These are phyloP conservation scores for Fragaria vesca DNA, from an alignment of 306 rosid species.

Conservation along the genomic window DNA sequence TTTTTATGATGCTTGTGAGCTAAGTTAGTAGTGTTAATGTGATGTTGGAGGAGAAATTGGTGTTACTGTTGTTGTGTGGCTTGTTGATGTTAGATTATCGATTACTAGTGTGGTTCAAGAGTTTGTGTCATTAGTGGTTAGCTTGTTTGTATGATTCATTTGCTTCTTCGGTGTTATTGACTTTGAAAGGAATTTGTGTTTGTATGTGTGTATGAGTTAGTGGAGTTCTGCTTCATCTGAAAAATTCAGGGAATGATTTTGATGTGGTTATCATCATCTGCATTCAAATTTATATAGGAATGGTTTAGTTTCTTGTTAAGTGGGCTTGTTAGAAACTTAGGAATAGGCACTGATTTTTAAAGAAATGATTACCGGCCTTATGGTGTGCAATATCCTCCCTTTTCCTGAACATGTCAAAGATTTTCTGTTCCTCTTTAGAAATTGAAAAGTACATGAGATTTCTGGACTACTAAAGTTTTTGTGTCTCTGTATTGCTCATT, in stretches of 20 bases:
- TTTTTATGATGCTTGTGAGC: background rate
- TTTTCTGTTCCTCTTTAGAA: background rate
- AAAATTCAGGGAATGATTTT: background rate
- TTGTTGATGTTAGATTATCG: background rate
- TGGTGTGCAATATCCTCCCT: background rate
- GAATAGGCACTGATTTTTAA: background rate
- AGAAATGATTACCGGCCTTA: background rate
- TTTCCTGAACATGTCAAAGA: background rate
- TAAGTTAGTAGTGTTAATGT: background rate
- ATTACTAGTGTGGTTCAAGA: background rate
- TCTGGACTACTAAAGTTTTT: background rate
- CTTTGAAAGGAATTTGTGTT: background rate
- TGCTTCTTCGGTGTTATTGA: background rate
- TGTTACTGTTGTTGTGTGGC: background rate
- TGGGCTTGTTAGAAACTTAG: background rate
- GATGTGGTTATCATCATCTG: background rate
- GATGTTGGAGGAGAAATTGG: background rate
- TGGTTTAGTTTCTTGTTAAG: background rate
- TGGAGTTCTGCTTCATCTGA: background rate
- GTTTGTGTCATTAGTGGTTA: background rate
- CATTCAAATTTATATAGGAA: background rate
- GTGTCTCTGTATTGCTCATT: constrained; percentile 19
- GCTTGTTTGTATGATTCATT: background rate
- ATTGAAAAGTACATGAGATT: background rate
- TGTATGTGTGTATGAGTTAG: background rate